These are phyloP conservation scores for Alternaria sp. DNA, from an alignment of 2,329 filamentous ascomycete genomes.

Conservation along the genomic window DNA sequence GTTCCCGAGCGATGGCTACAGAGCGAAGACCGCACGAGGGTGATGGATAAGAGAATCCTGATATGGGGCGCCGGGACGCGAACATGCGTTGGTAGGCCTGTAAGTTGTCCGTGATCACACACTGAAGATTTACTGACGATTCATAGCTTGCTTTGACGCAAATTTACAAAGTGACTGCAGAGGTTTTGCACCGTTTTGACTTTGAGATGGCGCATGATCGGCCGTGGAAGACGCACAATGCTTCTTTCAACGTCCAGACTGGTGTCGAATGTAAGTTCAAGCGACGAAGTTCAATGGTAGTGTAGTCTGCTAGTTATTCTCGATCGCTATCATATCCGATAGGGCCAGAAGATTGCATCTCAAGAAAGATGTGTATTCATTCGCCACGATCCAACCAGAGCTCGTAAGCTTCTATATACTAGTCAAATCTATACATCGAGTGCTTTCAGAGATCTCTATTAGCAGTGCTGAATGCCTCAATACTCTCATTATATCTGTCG, in stretches of 20 bases:
- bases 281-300: slow-evolving; percentile 1
- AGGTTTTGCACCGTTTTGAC: slow-evolving; percentile 28
- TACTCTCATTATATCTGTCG: not conserved
- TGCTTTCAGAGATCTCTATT: not conserved
- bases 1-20: slow-evolving; percentile 11
- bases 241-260: slow-evolving; percentile 30
- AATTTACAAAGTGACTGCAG: slow-evolving; percentile 33
- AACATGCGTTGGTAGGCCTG: slow-evolving; percentile 69
- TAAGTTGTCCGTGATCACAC: slow-evolving; percentile 37
- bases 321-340: not conserved
- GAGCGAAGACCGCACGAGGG: slow-evolving; percentile 10
- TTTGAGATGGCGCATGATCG: slow-evolving; percentile 32
- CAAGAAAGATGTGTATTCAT: not conserved
- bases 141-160: slow-evolving; percentile 23
- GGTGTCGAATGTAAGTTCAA: slow-evolving; percentile 24
- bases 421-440: not conserved
- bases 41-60: slow-evolving; percentile 9
- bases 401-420: not conserved
- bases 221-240: slow-evolving; percentile 32
- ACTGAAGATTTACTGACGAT: not conserved
- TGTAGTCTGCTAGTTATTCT: not conserved
- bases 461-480: not conserved
- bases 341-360: not conserved
- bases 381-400: not conserved
- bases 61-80: slow-evolving; percentile 72